These are phyloP conservation scores for Trametes sp. DNA, from an alignment of 1,284 basidiomycete species.

Conservation along the genomic window DNA sequence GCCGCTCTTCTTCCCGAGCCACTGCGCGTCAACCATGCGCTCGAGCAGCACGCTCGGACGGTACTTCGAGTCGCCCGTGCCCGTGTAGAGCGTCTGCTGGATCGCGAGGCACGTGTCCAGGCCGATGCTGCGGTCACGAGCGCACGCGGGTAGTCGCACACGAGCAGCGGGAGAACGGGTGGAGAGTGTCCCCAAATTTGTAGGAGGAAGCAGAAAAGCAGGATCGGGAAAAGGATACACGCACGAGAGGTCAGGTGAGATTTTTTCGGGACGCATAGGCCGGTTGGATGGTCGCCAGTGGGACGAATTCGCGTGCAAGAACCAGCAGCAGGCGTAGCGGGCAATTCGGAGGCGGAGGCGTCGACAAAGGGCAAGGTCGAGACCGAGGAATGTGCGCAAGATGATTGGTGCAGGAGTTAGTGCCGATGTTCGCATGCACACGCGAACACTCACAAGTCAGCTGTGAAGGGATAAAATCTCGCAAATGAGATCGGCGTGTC, in stretches of 20 bases:
- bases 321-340: neutral
- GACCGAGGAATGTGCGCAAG: constrained; percentile 9
- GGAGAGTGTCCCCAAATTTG: neutral
- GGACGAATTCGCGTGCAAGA: neutral
- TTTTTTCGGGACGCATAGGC: constrained; percentile 6
- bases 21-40: constrained; percentile 96
- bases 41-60: constrained; percentile 91
- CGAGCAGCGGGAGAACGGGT: neutral
- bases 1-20: constrained; percentile 92
- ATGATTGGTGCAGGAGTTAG: constrained; percentile 23
- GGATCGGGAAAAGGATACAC: constrained; percentile 11
- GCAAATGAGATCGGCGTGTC: constrained; percentile 9
- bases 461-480: constrained; percentile 45
- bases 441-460: constrained; percentile 73
- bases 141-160: constrained; percentile 12
- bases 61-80: constrained; percentile 96
- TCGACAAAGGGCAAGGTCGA: constrained; percentile 1
- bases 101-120: constrained; percentile 92
- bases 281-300: constrained; percentile 10
- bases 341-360: neutral
- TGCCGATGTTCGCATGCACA: constrained; percentile 19
- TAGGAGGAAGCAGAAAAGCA: neutral
- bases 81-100: constrained; percentile 87
- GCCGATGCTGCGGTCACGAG: constrained; percentile 70
- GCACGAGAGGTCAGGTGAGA: constrained; percentile 23